phyloP scores from a whole-genome alignment of 2,329 filamentous ascomycete species.

The Endocalyx cinctus region DNA sequence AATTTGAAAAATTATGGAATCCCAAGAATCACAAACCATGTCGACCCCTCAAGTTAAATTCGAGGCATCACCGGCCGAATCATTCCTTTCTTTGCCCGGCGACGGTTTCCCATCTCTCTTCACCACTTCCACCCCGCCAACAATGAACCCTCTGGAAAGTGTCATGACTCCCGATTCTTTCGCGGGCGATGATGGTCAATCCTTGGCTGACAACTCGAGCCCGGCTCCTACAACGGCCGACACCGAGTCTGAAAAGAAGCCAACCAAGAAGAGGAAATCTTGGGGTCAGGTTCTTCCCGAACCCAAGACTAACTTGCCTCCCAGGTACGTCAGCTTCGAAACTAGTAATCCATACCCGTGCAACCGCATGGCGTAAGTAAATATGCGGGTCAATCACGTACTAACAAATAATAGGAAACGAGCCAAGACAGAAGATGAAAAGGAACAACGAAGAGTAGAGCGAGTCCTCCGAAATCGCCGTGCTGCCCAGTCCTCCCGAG shows the following conservation, averaged over 20 bases:
- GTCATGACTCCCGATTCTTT: constrained; percentile 44
- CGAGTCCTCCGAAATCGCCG: constrained; percentile 94
- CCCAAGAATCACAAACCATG: constrained; percentile 26
- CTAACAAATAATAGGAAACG: constrained; percentile 63
- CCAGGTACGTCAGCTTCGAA: constrained; percentile 54
- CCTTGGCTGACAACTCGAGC: constrained; percentile 6
- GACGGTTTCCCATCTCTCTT: constrained; percentile 49
- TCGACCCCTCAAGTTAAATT: constrained; percentile 44
- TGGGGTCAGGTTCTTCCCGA: constrained; percentile 97
- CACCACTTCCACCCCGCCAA: constrained; percentile 30
- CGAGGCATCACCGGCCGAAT: constrained; percentile 51
- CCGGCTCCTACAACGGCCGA: constrained; percentile 15
- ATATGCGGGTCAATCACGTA: too few species aligned
- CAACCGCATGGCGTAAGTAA: too few species aligned
- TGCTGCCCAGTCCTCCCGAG: constrained; percentile 91
- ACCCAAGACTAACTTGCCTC: constrained; percentile 93
- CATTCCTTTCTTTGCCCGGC: constrained; percentile 46
- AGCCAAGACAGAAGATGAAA: constrained; percentile 97
- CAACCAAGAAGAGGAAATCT: constrained; percentile 90
- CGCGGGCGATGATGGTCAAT: constrained; percentile 18
- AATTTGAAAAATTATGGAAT: too few species aligned
- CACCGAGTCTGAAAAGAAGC: constrained; percentile 56
- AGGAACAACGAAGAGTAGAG: constrained; percentile 96
- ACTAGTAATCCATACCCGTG: constrained; percentile 10
- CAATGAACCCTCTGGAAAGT: constrained; percentile 41